These are phyloP conservation scores for Crucihimalaya himalaica DNA, from an alignment of 345 rosid species.

Conservation along the genomic window DNA sequence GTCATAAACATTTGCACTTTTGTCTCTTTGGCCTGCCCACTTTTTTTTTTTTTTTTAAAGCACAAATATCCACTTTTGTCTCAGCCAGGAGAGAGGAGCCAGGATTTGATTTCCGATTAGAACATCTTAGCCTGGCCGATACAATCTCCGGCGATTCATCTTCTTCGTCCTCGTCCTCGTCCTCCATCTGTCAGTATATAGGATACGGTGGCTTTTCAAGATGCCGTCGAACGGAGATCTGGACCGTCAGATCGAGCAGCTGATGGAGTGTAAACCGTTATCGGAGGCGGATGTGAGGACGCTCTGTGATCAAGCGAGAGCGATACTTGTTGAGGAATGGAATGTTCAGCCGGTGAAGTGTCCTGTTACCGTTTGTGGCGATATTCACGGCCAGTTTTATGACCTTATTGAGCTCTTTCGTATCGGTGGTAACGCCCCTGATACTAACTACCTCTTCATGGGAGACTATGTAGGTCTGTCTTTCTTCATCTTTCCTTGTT, in stretches of 20 bases:
- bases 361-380: constrained; percentile 98
- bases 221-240: constrained; percentile 96
- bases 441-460: constrained; percentile 97
- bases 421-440: constrained; percentile 96
- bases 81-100: constrained; percentile 17
- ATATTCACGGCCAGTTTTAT: constrained; percentile 98
- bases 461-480: constrained; percentile 97
- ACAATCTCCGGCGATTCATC: constrained; percentile 3
- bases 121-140: not conserved
- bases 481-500: not conserved
- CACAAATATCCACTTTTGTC: constrained; percentile 22
- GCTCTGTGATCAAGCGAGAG: constrained; percentile 95
- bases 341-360: constrained; percentile 99
- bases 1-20: not conserved
- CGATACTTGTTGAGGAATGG: constrained; percentile 97
- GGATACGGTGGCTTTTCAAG: constrained; percentile 15
- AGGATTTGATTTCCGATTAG: constrained; percentile 20
- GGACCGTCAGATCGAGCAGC: constrained; percentile 95
- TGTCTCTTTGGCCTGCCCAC: not conserved
- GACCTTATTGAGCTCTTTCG: constrained; percentile 94
- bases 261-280: constrained; percentile 95
- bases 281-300: constrained; percentile 87
- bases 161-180: not conserved
- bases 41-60: not conserved
- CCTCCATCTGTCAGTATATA: not conserved